Conservation (phyloP, 1,284 basidiomycete species). For the Veloporphyrellus conicus region DNA sequence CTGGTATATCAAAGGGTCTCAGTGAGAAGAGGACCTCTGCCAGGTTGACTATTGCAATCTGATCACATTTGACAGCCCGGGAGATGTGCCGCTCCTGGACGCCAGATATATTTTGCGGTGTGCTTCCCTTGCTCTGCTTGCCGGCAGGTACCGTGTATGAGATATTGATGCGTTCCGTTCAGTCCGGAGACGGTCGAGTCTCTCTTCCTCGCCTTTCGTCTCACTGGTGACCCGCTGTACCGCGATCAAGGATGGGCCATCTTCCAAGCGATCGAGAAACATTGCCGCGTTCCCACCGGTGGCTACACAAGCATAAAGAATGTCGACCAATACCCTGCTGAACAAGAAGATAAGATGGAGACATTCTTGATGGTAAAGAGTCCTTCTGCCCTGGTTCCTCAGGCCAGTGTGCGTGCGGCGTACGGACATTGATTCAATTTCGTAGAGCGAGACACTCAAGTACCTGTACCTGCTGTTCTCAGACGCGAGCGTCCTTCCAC, state of each 20-base stretch:
- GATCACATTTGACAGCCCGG: conserved; percentile 37
- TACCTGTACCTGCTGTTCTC: conserved; percentile 90
- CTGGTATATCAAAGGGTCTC: conserved; percentile 85
- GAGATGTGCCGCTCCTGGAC: conserved; percentile 60
- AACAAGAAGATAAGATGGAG: conserved; percentile 88
- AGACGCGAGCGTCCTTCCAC: conserved; percentile 65
- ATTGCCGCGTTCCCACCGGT: conserved; percentile 70
- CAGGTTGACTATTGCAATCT: conserved; percentile 2
- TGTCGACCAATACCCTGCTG: conserved; percentile 70
- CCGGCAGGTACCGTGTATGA: background rate
- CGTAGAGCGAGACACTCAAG: conserved; percentile 86
- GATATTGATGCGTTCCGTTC: background rate
- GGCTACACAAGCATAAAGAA: conserved; percentile 85
- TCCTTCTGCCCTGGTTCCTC: background rate
- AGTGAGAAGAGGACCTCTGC: conserved; percentile 35
- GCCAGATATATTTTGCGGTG: conserved; percentile 86
- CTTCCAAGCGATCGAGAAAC: conserved; percentile 84
- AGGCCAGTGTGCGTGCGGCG: background rate
- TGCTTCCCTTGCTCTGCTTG: conserved; percentile 10
- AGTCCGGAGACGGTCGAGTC: conserved; percentile 95
- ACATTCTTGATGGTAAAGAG: conserved; percentile 82
- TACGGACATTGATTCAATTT: conserved; percentile 5
- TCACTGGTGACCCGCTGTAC: conserved; percentile 81
- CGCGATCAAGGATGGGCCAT: conserved; percentile 86
- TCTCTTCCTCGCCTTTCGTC: conserved; percentile 81